Evolutionary conservation across 139 green algal species (phyloP).

Genomic region (Closterium sp.): DNA sequence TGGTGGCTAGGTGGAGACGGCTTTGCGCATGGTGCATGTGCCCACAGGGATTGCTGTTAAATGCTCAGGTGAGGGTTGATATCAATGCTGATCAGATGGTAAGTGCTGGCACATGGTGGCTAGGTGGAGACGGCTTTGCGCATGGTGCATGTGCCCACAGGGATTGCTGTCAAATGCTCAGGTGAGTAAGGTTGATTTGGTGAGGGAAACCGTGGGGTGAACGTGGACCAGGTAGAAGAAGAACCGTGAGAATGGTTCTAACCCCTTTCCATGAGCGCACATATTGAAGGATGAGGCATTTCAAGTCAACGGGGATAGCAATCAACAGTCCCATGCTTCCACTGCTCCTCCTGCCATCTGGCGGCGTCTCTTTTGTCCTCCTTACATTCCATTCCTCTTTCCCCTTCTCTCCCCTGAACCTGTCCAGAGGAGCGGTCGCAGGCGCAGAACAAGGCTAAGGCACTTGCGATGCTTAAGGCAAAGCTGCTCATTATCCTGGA

Average conservation of each 20-base stretch:
- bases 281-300: too few relatives aligned
- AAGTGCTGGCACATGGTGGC: slow-evolving; percentile 45
- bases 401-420: neutral
- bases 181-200: neutral
- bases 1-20: slow-evolving; percentile 96
- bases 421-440: neutral
- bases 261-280: too few relatives aligned
- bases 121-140: slow-evolving; percentile 83
- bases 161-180: neutral
- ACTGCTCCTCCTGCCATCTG: too few relatives aligned
- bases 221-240: too few relatives aligned
- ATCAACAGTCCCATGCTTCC: slow-evolving; percentile 48
- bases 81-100: neutral
- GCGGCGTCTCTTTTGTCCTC: neutral
- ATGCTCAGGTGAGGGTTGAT: slow-evolving; percentile 32
- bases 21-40: slow-evolving; percentile 57
- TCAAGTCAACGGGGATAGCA: too few relatives aligned
- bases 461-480: neutral
- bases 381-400: too few relatives aligned
- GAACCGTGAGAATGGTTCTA: too few relatives aligned
- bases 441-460: neutral
- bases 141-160: slow-evolving; percentile 78
- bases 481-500: neutral
- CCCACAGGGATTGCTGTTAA: slow-evolving; percentile 72
- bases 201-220: too few relatives aligned